Base-by-base conservation (phyloP, 148 eudicot genomes). In the Pouteria glomerata region DNA sequence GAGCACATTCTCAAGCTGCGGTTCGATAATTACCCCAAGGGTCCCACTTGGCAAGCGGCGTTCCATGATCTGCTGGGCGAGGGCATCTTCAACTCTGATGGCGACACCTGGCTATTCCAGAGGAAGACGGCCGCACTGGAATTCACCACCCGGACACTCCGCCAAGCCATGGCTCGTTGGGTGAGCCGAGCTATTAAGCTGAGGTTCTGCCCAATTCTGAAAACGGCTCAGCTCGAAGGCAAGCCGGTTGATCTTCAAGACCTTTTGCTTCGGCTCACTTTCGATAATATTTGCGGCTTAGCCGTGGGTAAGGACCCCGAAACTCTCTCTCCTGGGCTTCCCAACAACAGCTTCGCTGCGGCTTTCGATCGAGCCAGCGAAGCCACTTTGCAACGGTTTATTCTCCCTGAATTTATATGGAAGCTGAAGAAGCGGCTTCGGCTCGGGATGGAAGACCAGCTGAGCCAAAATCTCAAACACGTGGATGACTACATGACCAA, bases 71-170 rank as follows among this genome's bases (percentile, higher is more conserved):
- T 93, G 35, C 83, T 93, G 0, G 98, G 98, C 0, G 84, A 87
- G 42, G 98, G 98, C 14, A 93, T 93, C 68, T 93, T 93, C 52
- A 93, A 93, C 19, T 88, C 96, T 0, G 98, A 93, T 33, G 98
- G 98, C 23, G 93, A 90, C 83, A 90, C 98, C 83, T 93, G 98
- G 98, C 82, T 93, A 48, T 90, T 93, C 76, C 98, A 93, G 70
- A 74, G 98, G 12, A 93, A 90, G 81, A 93, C 98, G 4, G 98
- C 98, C 31, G 98, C 98, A n/a, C n/a, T n/a, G n/a, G n/a, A n/a
- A n/a, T n/a, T n/a, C n/a, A n/a, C n/a, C n/a, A n/a, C n/a, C n/a
- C n/a, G 76, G 90, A 75, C 97, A 93, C 31, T 93, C 90, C 70
- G 90, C 98, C 57, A 93, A 95, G 89, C n/a, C n/a, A n/a, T n/a